Base-by-base conservation (phyloP, 345 rosid species). In the Salix purpurea region DNA sequence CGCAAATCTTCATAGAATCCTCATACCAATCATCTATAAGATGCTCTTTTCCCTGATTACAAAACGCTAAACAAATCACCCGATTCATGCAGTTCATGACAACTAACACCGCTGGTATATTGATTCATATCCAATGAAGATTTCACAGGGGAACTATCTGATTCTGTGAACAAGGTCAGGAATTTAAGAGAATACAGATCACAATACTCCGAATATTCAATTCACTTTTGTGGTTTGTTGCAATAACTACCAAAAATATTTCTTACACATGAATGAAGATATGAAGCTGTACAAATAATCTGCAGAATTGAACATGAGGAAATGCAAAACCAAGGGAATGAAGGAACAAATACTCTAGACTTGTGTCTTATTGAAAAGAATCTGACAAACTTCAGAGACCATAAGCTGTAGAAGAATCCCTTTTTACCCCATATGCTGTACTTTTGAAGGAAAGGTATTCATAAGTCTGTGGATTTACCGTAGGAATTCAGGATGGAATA, bases 181-280 rank as follows among this genome's bases (percentile, higher is more conserved):
- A 69, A 40, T 37, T 39, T 40, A 21, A 67, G 28, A 37, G 7
- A 67, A 21, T 4, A 67, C 40, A 66, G 12, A 8, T 16, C 16
- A 30, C 48, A 66, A 18, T 19, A 9, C 70, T 24, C 6, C 7
- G 28, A 46, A 58, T 15, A 14, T 32, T 68, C 16, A 28, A 52
- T 36, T 70, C 48, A 19, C 76, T 73, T 37, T 72, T 78, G 67
- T 69, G 75, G 74, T 71, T 83, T 76, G 61, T 56, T 66, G 69
- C 66, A 71, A 77, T 71, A 81, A 75, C 90, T 84, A 84, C 83
- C 86, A 87, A 86, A 87, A 88, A 44, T 85, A 34, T 84, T 90
- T 84, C 78, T 88, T 89, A 86, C 90, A 91, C 88, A 86, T 90
- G 94, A 92, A 94, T 91, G 85, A 91, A 91, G 92, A 89, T 84